phyloP scores from a whole-genome alignment of 169 alveolate genomes.

The Plasmodium coatneyi region DNA sequence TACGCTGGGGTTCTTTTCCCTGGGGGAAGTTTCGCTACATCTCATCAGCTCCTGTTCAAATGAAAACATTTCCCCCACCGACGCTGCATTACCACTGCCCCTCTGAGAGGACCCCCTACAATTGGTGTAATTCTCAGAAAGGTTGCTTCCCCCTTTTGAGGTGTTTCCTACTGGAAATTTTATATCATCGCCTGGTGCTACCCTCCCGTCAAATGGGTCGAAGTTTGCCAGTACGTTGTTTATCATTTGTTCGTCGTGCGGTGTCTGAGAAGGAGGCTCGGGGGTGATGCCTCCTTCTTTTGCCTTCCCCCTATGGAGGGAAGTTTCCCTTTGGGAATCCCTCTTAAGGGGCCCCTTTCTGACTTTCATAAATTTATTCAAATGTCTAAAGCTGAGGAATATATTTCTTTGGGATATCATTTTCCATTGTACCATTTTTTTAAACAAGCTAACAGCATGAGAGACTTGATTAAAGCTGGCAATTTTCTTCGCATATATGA shows the following conservation, averaged over 20 bases:
- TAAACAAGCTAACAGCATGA: conserved; percentile 45
- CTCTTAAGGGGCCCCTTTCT: conserved; percentile 9
- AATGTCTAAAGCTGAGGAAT: conserved; percentile 31
- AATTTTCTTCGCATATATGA: conserved; percentile 67
- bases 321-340: background rate
- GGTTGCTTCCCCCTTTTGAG: background rate
- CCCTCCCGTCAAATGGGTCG: conserved; percentile 6
- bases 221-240: conserved; percentile 23
- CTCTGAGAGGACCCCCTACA: background rate
- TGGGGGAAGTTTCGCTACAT: background rate
- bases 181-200: background rate
- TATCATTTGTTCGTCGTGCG: conserved; percentile 8
- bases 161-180: background rate
- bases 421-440: conserved; percentile 56
- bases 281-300: background rate
- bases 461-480: conserved; percentile 59
- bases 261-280: background rate
- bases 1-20: background rate
- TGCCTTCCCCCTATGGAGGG: background rate
- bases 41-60: background rate
- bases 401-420: conserved; percentile 72
- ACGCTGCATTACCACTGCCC: background rate
- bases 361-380: conserved; percentile 44
- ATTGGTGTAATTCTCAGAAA: background rate
- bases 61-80: background rate